Evolutionary conservation across 305 asterid species (phyloP).

Genomic region (Solanum hybrid): DNA sequence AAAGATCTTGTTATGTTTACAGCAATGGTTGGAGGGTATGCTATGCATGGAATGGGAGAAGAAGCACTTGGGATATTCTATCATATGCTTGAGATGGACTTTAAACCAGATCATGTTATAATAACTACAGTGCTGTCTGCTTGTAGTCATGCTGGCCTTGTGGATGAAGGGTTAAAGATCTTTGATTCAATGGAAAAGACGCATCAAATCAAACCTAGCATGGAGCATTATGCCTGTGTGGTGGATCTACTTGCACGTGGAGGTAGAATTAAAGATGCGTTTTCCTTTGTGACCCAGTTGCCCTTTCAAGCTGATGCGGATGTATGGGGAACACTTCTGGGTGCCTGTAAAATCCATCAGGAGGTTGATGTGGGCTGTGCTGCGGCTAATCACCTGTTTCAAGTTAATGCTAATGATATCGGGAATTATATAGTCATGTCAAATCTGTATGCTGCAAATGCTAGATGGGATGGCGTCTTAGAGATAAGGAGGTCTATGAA

Average conservation of each 20-base stretch:
- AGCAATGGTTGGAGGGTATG: slow-evolving; percentile 84
- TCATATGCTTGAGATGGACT: slow-evolving; percentile 49
- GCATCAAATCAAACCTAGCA: slow-evolving; percentile 51
- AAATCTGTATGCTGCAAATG: slow-evolving; percentile 70
- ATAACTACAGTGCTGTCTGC: slow-evolving; percentile 75
- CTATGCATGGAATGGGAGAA: slow-evolving; percentile 77
- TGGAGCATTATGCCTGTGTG: slow-evolving; percentile 79
- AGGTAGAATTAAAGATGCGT: slow-evolving; percentile 62
- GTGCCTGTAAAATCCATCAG: slow-evolving; percentile 69
- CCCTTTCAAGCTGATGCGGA: slow-evolving; percentile 53
- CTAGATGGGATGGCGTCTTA: slow-evolving; percentile 72
- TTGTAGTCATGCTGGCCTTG: slow-evolving; percentile 80
- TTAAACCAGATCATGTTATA: slow-evolving; percentile 63
- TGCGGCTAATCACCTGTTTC: slow-evolving; percentile 41
- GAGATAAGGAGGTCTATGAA: slow-evolving; percentile 70
- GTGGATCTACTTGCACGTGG: slow-evolving; percentile 83
- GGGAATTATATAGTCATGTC: slow-evolving; percentile 74
- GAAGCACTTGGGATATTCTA: slow-evolving; percentile 48
- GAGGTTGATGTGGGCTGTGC: slow-evolving; percentile 49
- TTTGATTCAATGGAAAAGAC: slow-evolving; percentile 41
- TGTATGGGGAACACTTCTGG: slow-evolving; percentile 74
- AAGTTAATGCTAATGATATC: slow-evolving; percentile 33
- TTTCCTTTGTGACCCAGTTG: slow-evolving; percentile 43
- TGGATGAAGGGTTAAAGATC: slow-evolving; percentile 54
- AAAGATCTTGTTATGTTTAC: slow-evolving; percentile 74